A percentile compares a stretch with the other conserved stretches of the same genome.
phyloP scores from a whole-genome alignment of 2,329 filamentous ascomycete genomes.

The Dothistroma pini region DNA sequence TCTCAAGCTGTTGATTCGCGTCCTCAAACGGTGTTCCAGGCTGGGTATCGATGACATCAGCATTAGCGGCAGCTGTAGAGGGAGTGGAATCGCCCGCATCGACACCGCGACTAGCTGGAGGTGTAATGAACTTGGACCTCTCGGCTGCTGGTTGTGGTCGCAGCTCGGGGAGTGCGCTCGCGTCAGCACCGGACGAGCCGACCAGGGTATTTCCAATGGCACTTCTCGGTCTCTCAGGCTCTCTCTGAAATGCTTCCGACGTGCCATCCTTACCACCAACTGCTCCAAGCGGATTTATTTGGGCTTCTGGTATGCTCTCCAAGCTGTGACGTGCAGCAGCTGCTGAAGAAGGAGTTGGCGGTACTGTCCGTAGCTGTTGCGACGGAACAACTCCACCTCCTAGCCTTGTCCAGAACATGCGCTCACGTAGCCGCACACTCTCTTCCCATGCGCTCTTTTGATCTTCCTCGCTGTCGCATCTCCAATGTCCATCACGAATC shows the following conservation, averaged over 20 bases:
- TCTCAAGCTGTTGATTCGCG: conserved; percentile 18
- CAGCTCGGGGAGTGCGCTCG: conserved; percentile 8
- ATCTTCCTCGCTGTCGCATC: conserved; percentile 75
- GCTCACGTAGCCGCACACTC: conserved; percentile 79
- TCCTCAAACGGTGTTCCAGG: conserved; percentile 23
- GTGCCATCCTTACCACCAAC: neutral
- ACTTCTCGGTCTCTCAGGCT: conserved; percentile 9
- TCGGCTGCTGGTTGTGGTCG: conserved; percentile 6
- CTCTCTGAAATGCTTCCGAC: conserved; percentile 7
- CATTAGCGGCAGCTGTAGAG: conserved; percentile 3
- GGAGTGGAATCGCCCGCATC: neutral
- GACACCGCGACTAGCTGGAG: conserved; percentile 1
- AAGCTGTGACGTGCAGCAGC: conserved; percentile 17
- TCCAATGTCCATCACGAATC: conserved; percentile 88
- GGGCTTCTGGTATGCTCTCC: conserved; percentile 23
- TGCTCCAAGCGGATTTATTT: neutral
- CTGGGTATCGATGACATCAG: conserved; percentile 7
- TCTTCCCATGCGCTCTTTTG: conserved; percentile 93
- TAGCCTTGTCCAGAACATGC: conserved; percentile 95
- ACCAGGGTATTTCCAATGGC: conserved; percentile 11
- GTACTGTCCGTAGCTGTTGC: conserved; percentile 22
- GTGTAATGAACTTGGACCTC: conserved; percentile 9
- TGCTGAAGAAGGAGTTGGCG: conserved; percentile 14
- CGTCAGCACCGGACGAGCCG: conserved; percentile 7
- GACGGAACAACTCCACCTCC: conserved; percentile 85